phyloP scores from a whole-genome alignment of 1,284 basidiomycete species.

The Sporisorium scitamineum region DNA sequence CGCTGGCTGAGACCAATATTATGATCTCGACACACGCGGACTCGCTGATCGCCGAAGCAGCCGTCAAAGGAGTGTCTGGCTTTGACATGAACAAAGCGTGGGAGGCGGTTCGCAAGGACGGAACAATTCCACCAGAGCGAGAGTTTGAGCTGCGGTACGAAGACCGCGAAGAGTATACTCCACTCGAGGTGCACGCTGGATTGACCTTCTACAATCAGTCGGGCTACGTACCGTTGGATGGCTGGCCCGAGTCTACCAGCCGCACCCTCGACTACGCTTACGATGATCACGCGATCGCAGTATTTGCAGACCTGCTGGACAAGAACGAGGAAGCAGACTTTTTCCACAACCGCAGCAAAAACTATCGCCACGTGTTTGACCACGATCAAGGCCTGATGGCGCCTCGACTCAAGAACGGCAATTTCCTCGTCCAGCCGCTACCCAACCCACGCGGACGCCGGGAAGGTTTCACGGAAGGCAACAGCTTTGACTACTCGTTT shows the following conservation, averaged over 20 bases:
- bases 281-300: slow-evolving; percentile 80
- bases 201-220: slow-evolving; percentile 77
- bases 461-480: slow-evolving; percentile 83
- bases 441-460: slow-evolving; percentile 76
- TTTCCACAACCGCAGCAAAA: slow-evolving; percentile 75
- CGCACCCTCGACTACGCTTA: slow-evolving; percentile 76
- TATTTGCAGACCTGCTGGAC: slow-evolving; percentile 75
- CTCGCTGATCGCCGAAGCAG: slow-evolving; percentile 82
- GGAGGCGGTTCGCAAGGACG: slow-evolving; percentile 82
- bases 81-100: slow-evolving; percentile 79
- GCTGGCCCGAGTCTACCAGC: slow-evolving; percentile 66
- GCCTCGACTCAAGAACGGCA: slow-evolving; percentile 77
- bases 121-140: slow-evolving; percentile 71
- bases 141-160: slow-evolving; percentile 71
- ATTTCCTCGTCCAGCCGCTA: slow-evolving; percentile 49
- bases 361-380: slow-evolving; percentile 78
- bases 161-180: slow-evolving; percentile 80
- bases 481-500: slow-evolving; percentile 72
- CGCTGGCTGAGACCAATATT: slow-evolving; percentile 81
- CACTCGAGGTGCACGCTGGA: slow-evolving; percentile 77
- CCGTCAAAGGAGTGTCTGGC: slow-evolving; percentile 74
- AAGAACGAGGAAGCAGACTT: slow-evolving; percentile 73
- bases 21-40: slow-evolving; percentile 84
- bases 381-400: slow-evolving; percentile 82
- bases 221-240: slow-evolving; percentile 83